Percentiles rank a stretch among this genome's conserved stretches.
phyloP scores from a whole-genome alignment of 495 filamentous ascomycete species.

The Xylaria castorea region DNA sequence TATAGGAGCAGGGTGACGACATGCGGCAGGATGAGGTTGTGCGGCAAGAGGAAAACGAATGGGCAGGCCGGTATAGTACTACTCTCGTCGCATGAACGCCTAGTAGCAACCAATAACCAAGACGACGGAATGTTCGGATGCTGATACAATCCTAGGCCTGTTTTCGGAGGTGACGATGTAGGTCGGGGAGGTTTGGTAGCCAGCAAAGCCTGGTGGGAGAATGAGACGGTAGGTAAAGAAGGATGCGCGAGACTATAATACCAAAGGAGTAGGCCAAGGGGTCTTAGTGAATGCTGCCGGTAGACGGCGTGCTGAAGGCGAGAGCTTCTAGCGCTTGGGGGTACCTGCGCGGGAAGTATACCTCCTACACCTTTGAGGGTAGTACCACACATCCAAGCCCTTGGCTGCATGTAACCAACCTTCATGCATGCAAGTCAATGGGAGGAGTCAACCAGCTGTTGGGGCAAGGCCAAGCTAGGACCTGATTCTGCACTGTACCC shows the following conservation, averaged over 20 bases:
- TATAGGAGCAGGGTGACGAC: constrained; percentile 12
- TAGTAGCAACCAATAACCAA: background rate
- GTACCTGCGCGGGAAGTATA: constrained; percentile 10
- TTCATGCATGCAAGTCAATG: constrained; percentile 16
- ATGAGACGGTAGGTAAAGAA: background rate
- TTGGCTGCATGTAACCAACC: constrained; percentile 30
- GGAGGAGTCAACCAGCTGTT: constrained; percentile 22
- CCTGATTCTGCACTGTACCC: constrained; percentile 14
- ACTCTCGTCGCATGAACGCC: constrained; percentile 8
- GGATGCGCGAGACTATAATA: constrained; percentile 18
- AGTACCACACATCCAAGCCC: constrained; percentile 8
- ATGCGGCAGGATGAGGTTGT: background rate
- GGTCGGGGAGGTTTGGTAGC: constrained; percentile 19
- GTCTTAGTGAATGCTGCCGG: constrained; percentile 6
- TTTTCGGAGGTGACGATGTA: constrained; percentile 21
- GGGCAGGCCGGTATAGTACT: background rate
- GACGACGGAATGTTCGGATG: constrained; percentile 20
- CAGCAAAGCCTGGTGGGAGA: constrained; percentile 23
- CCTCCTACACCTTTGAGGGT: constrained; percentile 10
- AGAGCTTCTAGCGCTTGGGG: constrained; percentile 3
- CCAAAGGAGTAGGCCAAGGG: background rate
- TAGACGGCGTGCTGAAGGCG: constrained; percentile 8
- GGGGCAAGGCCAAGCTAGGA: background rate
- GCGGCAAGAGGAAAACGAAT: background rate
- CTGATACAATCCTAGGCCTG: constrained; percentile 19